Base-by-base conservation (phyloP, 768 basidiomycete genomes). In the Bullera alba region DNA sequence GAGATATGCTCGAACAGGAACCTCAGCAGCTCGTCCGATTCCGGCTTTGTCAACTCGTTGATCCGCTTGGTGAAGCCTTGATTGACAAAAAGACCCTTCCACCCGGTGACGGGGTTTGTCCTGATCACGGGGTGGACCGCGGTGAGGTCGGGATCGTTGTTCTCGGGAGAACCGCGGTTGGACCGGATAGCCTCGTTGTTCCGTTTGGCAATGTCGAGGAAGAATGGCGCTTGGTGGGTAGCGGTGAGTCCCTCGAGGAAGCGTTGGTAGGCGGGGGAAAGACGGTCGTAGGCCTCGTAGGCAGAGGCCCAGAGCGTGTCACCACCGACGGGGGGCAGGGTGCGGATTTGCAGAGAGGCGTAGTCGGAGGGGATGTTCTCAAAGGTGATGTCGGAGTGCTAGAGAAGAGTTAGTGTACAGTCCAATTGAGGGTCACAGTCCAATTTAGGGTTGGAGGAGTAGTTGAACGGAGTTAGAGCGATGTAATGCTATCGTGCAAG, bases 211-310 rank as follows among this genome's bases (percentile, higher is more conserved):
- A 43, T 22, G 8, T 67, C 58, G 26, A 57, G 34, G 58, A 74
- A 74, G 14, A 28, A 17, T 7, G 56, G 46, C 10, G 50, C 73
- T 36, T 74, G 69, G 57, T 83, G 81, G 1, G 77, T 65, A 0
- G 82, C 82, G 1, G 78, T 80, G 14, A 83, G 69, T 6, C 79
- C 79, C 60, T 82, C 80, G 36, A 83, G 72, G 67, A 81, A 81
- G 29, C 72, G 74, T 42, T 76, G 71, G 52, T 58, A 76, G 3
- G 77, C 74, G 7, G 80, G 80, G 0, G 81, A 82, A 21, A 84
- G 77, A 15, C 79, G 74, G 65, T 82, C 80, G 69, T 83, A 84
- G 7, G 80, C 81, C 61, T 81, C 81, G 56, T 82, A 83, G 2
- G 64, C 61, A 3, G 63, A 67, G 3, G 67, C 71, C 67, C 68